phyloP scores from a whole-genome alignment of 2,329 filamentous ascomycete genomes.

The Aspergillus sp. region DNA sequence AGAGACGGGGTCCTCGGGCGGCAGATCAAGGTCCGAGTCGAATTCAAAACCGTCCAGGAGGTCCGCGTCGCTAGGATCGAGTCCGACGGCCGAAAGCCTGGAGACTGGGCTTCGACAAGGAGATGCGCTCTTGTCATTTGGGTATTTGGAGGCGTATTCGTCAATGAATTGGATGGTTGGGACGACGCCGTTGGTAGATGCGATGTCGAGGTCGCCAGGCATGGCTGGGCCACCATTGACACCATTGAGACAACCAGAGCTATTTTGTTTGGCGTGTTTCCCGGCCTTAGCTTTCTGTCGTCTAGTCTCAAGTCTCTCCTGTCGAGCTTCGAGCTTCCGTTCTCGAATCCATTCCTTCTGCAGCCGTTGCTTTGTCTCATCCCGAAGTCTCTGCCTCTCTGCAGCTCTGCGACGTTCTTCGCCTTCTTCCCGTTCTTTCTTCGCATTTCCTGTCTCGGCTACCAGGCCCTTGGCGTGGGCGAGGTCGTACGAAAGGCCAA shows the following conservation, averaged over 20 bases:
- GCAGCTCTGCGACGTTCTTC: slow-evolving; percentile 24
- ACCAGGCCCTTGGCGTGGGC: slow-evolving; percentile 37
- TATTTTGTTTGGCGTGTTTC: background rate
- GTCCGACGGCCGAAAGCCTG: slow-evolving; percentile 11
- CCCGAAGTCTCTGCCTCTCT: slow-evolving; percentile 27
- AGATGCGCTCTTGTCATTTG: slow-evolving; percentile 8
- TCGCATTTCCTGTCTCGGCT: slow-evolving; percentile 30
- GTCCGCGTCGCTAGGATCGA: slow-evolving; percentile 23
- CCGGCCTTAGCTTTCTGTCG: slow-evolving; percentile 4
- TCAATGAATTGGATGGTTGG: slow-evolving; percentile 22
- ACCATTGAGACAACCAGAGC: background rate
- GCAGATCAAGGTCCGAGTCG: slow-evolving; percentile 35
- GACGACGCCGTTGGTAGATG: slow-evolving; percentile 10
- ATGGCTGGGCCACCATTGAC: background rate
- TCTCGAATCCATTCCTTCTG: slow-evolving; percentile 34
- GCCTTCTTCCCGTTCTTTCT: slow-evolving; percentile 25
- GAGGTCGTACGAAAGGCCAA: slow-evolving; percentile 38
- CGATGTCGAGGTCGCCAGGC: background rate
- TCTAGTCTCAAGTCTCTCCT: slow-evolving; percentile 21
- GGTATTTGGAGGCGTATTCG: slow-evolving; percentile 7
- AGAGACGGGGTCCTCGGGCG: too few relatives aligned
- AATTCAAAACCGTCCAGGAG: slow-evolving; percentile 34
- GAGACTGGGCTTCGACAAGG: slow-evolving; percentile 18
- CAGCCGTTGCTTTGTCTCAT: slow-evolving; percentile 30
- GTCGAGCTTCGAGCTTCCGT: slow-evolving; percentile 25